Evolutionary conservation across 2,329 filamentous ascomycete genomes (phyloP).

Genomic region (Ceratocystis ficicola): DNA sequence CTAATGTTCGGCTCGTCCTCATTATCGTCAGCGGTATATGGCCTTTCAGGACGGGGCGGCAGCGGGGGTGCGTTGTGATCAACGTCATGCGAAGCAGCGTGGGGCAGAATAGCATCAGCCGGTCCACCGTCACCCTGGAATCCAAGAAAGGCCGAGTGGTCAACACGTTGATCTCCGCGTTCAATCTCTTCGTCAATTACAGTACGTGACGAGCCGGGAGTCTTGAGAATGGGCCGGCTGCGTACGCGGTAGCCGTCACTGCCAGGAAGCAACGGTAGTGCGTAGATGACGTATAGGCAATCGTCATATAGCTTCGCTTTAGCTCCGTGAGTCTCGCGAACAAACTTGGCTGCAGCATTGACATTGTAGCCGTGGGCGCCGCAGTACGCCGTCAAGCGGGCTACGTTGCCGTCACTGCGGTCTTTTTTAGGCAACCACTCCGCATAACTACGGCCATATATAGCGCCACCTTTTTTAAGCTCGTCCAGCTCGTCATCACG

Average conservation of each 20-base stretch:
- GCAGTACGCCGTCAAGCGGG: slow-evolving; percentile 88
- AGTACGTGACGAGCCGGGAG: slow-evolving; percentile 76
- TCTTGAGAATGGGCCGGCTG: slow-evolving; percentile 84
- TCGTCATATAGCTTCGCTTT: slow-evolving; percentile 97
- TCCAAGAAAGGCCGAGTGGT: slow-evolving; percentile 39
- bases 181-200: slow-evolving; percentile 93
- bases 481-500: slow-evolving; percentile 56
- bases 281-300: slow-evolving; percentile 91
- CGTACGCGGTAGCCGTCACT: slow-evolving; percentile 75
- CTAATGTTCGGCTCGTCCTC: slow-evolving; percentile 20
- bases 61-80: not conserved
- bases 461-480: slow-evolving; percentile 49
- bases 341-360: slow-evolving; percentile 74
- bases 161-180: slow-evolving; percentile 75
- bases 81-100: not conserved
- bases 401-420: slow-evolving; percentile 65
- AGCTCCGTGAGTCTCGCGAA: slow-evolving; percentile 75
- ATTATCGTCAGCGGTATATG: slow-evolving; percentile 23
- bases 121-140: slow-evolving; percentile 22
- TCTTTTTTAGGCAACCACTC: slow-evolving; percentile 83
- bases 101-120: slow-evolving; percentile 24
- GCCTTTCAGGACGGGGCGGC: slow-evolving; percentile 12
- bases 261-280: slow-evolving; percentile 75
- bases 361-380: slow-evolving; percentile 90
- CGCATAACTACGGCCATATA: slow-evolving; percentile 75